Evolutionary conservation across 2,329 filamentous ascomycete species (phyloP), one percentile per base, ranked within the genome.

Genomic region (Coniochaeta pulveracea): DNA sequence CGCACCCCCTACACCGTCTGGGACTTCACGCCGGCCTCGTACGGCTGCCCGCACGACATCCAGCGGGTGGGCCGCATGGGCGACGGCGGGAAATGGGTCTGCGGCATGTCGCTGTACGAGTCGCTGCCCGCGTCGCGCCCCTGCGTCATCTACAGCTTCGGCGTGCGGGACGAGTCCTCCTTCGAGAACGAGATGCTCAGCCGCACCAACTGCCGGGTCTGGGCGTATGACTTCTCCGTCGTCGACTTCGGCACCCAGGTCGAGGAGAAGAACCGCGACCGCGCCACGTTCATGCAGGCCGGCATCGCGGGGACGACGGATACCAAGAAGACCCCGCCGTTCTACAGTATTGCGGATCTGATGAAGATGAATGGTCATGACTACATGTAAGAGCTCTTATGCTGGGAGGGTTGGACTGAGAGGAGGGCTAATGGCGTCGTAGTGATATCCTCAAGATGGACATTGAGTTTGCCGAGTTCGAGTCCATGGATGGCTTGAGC

Each of bases 21-120:
- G 55, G 58, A 61, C 39, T 57, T 60, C 41, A 48, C 53, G 15
- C 55, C 54, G 5, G 49, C 58, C 3, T 48, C 54, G 2, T 61
- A 55, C 42, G 50, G 48, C 29, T 61, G 58, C 41, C 58, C 58
- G 4, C 50, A 57, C 34, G 56, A 60, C 19, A 47, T 61, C 11
- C 52, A 59, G 37, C 49, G 58, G 6, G 43, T 61, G 3, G 58
- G 58, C 3, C 43, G 49, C 4, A 40, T 57, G 5, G 58, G 58
- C 19, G 56, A 60, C 24, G 58, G 58, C n/a, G 58, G 58, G 15
- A 62, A 61, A 40, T 58, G 56, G 52, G 50, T 60, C 10, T 62
- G 57, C 42, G 58, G 57, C 23, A 56, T 60, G 52, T 51, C 47
- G 6, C 41, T 47, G n/a, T 57, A 54, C 36, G 52, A 55, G 38